phyloP scores from a whole-genome alignment of 805 yeast species.

The Ogataea zsoltii region DNA sequence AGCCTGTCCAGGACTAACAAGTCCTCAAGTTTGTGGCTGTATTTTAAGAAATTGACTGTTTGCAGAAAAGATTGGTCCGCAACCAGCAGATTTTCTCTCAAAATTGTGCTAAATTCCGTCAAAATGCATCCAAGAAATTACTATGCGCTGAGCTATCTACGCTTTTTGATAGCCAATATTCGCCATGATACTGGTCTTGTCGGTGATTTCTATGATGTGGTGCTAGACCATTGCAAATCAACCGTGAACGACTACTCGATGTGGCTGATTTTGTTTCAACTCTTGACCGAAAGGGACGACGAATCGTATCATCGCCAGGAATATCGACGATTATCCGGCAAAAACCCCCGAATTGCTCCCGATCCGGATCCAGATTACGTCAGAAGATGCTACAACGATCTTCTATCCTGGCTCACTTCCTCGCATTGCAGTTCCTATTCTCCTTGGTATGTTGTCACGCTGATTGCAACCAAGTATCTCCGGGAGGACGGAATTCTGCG shows the following conservation, averaged over 20 bases:
- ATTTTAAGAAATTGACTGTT: slow-evolving; percentile 20
- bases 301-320: slow-evolving; percentile 16
- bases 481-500: not conserved
- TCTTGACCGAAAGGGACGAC: slow-evolving; percentile 6
- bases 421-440: slow-evolving; percentile 13
- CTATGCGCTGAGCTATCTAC: slow-evolving; percentile 46
- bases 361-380: not conserved
- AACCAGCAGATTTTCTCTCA: slow-evolving; percentile 4
- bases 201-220: not conserved
- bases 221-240: slow-evolving; percentile 12
- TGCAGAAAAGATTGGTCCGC: not conserved
- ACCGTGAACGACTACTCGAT: slow-evolving; percentile 23
- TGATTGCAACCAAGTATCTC: not conserved
- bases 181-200: slow-evolving; percentile 1
- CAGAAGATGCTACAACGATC: slow-evolving; percentile 3
- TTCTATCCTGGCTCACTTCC: slow-evolving; percentile 13
- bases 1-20: slow-evolving; percentile 34
- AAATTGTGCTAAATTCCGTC: slow-evolving; percentile 36
- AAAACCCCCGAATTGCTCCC: too few relatives aligned
- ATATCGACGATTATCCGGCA: slow-evolving; percentile 7
- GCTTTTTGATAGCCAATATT: slow-evolving; percentile 17
- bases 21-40: slow-evolving; percentile 35
- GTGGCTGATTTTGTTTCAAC: slow-evolving; percentile 23
- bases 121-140: slow-evolving; percentile 46
- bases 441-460: slow-evolving; percentile 10